Conservation (phyloP, 176 grass and related monocot species). For the Triticum dicoccoides region DNA sequence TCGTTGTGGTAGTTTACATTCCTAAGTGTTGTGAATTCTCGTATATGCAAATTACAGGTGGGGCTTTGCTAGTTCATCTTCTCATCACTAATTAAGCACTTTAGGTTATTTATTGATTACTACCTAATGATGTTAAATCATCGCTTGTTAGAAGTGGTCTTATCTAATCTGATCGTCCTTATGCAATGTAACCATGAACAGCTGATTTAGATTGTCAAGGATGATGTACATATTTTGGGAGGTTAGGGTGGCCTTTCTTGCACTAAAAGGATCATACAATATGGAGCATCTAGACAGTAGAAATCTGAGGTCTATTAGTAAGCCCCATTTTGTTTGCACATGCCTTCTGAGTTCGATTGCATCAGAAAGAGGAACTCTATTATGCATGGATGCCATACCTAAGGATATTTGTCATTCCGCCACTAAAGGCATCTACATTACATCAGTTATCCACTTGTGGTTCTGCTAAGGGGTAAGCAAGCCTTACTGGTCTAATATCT, state of each 20-base stretch:
- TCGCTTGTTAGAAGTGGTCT: background rate
- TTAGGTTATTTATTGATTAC: background rate
- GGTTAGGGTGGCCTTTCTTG: background rate
- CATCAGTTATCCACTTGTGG: background rate
- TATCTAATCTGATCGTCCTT: background rate
- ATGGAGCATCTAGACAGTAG: background rate
- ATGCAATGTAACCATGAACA: background rate
- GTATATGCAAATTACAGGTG: background rate
- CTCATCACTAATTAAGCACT: conserved; percentile 10
- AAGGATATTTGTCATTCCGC: background rate
- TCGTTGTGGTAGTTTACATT: conserved; percentile 7
- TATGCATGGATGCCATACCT: conserved; percentile 3
- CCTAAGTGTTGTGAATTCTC: background rate
- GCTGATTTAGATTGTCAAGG: background rate
- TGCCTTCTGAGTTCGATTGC: background rate
- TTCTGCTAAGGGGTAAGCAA: background rate
- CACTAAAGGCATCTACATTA: background rate
- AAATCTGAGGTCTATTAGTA: background rate
- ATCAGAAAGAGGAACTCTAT: conserved; percentile 15
- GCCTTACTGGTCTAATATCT: conserved; percentile 15
- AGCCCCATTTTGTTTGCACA: background rate
- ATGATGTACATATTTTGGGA: conserved; percentile 21
- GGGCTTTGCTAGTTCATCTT: conserved; percentile 3
- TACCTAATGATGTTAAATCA: conserved; percentile 6
- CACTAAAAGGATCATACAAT: conserved; percentile 6